Evolutionary conservation across 2,329 filamentous ascomycete species (phyloP).

Genomic region (Fusarium verrucosum): DNA sequence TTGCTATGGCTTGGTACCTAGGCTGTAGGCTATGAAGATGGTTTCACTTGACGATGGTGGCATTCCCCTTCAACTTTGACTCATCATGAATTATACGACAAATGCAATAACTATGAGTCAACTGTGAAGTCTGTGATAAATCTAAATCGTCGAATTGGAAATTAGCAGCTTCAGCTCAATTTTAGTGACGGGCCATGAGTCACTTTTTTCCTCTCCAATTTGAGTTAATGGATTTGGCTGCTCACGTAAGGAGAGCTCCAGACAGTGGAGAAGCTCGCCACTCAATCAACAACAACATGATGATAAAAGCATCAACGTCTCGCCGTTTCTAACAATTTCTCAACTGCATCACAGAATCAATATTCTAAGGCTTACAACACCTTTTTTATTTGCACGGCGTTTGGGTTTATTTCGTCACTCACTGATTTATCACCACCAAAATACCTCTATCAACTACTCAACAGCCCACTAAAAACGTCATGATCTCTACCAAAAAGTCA

Average conservation of each 20-base stretch:
- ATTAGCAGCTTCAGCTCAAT: neutral
- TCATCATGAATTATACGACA: neutral
- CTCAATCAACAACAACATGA: slow-evolving; percentile 19
- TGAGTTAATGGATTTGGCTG: slow-evolving; percentile 16
- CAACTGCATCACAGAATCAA: neutral
- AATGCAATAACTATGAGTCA: slow-evolving; percentile 19
- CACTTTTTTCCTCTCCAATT: slow-evolving; percentile 33
- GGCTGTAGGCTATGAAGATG: neutral
- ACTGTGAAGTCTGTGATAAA: neutral
- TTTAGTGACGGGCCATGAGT: slow-evolving; percentile 30
- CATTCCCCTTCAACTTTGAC: neutral
- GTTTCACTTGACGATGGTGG: neutral
- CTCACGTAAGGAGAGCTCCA: slow-evolving; percentile 33
- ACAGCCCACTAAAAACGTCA: slow-evolving; percentile 35
- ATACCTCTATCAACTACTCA: slow-evolving; percentile 6
- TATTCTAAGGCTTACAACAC: neutral
- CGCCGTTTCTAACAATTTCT: neutral
- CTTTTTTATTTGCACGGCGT: slow-evolving; percentile 15
- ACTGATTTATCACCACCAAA: neutral
- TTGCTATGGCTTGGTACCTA: neutral
- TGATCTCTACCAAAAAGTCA: slow-evolving; percentile 52
- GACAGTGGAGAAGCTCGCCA: slow-evolving; percentile 33
- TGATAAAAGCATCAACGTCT: slow-evolving; percentile 28
- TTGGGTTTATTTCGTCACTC: slow-evolving; percentile 16
- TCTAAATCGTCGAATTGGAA: neutral